Percentiles rank a stretch among this genome's conserved stretches.
These are phyloP conservation scores for Clarireedia homoeocarpa DNA, from an alignment of 2,329 filamentous ascomycete species.

Conservation along the genomic window DNA sequence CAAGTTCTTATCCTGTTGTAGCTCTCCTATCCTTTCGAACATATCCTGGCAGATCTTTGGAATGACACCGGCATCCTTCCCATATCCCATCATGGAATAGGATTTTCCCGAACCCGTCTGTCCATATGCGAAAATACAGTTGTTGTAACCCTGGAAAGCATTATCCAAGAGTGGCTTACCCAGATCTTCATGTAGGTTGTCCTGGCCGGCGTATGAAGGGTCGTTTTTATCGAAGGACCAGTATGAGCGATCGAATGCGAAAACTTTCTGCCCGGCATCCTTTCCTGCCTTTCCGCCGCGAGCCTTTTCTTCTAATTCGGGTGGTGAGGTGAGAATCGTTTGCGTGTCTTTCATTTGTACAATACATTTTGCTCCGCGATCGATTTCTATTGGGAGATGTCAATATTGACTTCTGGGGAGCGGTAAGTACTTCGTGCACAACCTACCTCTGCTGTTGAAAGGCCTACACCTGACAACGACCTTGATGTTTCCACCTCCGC, in stretches of 20 bases:
- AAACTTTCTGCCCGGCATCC: slow-evolving; percentile 68
- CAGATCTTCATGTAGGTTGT: slow-evolving; percentile 79
- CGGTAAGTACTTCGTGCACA: neutral
- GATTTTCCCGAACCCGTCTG: slow-evolving; percentile 98
- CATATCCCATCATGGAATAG: slow-evolving; percentile 99
- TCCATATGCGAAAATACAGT: slow-evolving; percentile 98
- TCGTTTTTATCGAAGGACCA: slow-evolving; percentile 91
- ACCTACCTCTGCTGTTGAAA: slow-evolving; percentile 86
- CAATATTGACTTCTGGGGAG: slow-evolving; percentile 5
- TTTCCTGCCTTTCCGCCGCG: slow-evolving; percentile 57
- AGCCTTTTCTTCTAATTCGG: slow-evolving; percentile 45
- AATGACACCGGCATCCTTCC: slow-evolving; percentile 90
- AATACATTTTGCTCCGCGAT: slow-evolving; percentile 90
- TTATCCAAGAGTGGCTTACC: slow-evolving; percentile 91
- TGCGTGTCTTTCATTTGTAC: slow-evolving; percentile 93
- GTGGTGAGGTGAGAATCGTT: slow-evolving; percentile 73
- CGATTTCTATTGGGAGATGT: slow-evolving; percentile 56
- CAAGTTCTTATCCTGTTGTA: slow-evolving; percentile 66
- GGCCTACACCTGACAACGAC: slow-evolving; percentile 95
- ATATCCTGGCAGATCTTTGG: slow-evolving; percentile 96
- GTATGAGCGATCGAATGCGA: slow-evolving; percentile 95
- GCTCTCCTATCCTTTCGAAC: slow-evolving; percentile 74
- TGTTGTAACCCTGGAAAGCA: slow-evolving; percentile 97
- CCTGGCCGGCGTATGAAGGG: slow-evolving; percentile 79
- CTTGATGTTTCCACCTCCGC: slow-evolving; percentile 90